Evolutionary conservation across 768 basidiomycete species (phyloP).

Genomic region (Pulveroboletus sp.): DNA sequence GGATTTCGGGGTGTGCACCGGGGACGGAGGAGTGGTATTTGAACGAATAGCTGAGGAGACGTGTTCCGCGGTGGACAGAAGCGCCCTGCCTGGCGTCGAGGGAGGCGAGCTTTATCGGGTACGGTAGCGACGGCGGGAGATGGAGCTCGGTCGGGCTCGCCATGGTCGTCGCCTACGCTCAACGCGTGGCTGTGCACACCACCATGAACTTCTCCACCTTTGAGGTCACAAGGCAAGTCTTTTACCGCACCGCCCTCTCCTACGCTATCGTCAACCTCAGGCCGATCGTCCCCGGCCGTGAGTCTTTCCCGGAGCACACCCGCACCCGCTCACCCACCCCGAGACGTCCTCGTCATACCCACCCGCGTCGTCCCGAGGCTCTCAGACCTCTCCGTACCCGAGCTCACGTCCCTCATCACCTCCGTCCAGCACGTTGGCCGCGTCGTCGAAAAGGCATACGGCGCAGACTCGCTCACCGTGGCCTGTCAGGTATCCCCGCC

Average conservation of each 20-base stretch:
- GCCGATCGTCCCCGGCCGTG: conserved; percentile 92
- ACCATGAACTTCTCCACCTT: conserved; percentile 69
- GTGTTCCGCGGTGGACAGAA: conserved; percentile 63
- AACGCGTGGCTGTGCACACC: conserved; percentile 21
- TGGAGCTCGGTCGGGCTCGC: conserved; percentile 68
- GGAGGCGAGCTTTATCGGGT: conserved; percentile 77
- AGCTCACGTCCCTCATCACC: conserved; percentile 76
- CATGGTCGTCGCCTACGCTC: conserved; percentile 31
- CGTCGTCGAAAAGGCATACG: conserved; percentile 78
- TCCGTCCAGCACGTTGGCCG: conserved; percentile 76
- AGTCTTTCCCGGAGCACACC: conserved; percentile 34
- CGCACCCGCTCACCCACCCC: conserved; percentile 1
- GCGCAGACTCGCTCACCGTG: conserved; percentile 79
- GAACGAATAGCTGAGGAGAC: conserved; percentile 83
- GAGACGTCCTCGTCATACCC: conserved; percentile 64
- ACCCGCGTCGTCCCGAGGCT: conserved; percentile 53
- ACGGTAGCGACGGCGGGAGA: conserved; percentile 77
- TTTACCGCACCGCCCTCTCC: conserved; percentile 64
- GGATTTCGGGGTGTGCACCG: conserved; percentile 53
- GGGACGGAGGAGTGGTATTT: conserved; percentile 47
- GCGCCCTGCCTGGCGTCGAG: conserved; percentile 48
- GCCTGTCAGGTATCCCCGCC: conserved; percentile 71
- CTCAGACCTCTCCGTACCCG: conserved; percentile 53
- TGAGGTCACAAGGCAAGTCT: conserved; percentile 72
- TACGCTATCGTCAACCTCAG: conserved; percentile 94